Evolutionary conservation across 805 yeast species (phyloP), one percentile per base, ranked within the genome.

Genomic region (Candida quercuum): DNA sequence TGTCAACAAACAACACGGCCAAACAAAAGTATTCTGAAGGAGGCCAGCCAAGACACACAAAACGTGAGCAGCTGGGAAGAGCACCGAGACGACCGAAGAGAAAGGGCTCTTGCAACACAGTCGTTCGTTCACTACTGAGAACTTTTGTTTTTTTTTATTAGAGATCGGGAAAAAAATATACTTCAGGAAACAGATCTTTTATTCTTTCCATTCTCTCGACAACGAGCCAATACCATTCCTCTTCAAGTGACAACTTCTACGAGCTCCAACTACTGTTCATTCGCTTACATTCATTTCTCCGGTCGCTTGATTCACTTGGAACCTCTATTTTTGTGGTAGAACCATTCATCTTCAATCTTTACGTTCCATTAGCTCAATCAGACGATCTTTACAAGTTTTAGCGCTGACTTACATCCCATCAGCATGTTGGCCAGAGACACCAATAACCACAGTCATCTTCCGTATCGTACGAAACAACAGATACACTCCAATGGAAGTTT

Each of bases 401-500:
- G 11, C 36, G 9, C 15, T 7, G 18, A 33, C 13, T 13, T 12
- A 19, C 30, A 6, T 15, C 18, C 30, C 24, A 7, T 33, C 36
- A 14, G n/a, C 27, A 24, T 13, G 14, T 25, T 13, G 14, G 28
- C n/a, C 28, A 25, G 10, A 8, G 10, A 25, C 15, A 26, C 6
- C 29, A 26, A 18, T 9, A 26, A 26, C 17, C 6, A 14, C 17
- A 26, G 16, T 22, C 24, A 8, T 22, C 24, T 11, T 22, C 24
- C 24, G 8, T 8, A 11, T 22, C 10, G 10, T 11, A 8, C 24
- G 10, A 22, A 11, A 11, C 29, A 26, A 26, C 29, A n/a, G 6
- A 9, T 14, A 16, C 16, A 26, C 27, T 25, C 37, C 11, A 43
- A 36, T 28, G 22, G 30, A 18, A 36, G 50, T 32, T 51, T 54